These are phyloP conservation scores for Schwanniomyces polymorphus DNA, from an alignment of 805 yeast genomes.

Conservation along the genomic window DNA sequence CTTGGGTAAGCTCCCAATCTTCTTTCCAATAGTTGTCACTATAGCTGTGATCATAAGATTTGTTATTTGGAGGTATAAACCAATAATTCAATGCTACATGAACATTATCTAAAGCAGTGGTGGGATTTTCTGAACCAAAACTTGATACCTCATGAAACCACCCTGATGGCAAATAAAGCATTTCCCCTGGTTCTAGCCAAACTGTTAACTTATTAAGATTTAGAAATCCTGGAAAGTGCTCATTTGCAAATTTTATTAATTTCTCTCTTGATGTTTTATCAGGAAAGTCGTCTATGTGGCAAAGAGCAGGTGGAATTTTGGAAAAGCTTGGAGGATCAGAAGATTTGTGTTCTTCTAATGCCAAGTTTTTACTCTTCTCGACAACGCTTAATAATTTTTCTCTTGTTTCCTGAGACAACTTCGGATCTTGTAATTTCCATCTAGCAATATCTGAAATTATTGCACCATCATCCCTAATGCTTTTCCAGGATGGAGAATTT, in stretches of 20 bases:
- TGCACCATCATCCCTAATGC: slow-evolving; percentile 62
- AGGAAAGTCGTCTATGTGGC: slow-evolving; percentile 57
- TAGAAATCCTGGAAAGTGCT: slow-evolving; percentile 50
- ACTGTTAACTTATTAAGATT: slow-evolving; percentile 44
- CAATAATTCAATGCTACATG: slow-evolving; percentile 75
- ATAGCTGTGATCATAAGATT: slow-evolving; percentile 34
- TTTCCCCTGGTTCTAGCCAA: slow-evolving; percentile 58
- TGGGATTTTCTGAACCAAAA: slow-evolving; percentile 37
- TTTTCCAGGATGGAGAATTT: slow-evolving; percentile 63
- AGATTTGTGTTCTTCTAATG: background rate
- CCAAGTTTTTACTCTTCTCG: background rate
- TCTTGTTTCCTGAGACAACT: slow-evolving; percentile 17
- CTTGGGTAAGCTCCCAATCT: slow-evolving; percentile 48
- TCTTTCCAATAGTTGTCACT: slow-evolving; percentile 52
- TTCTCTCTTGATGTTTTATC: slow-evolving; percentile 20
- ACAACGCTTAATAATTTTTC: slow-evolving; percentile 15
- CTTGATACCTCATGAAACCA: slow-evolving; percentile 85
- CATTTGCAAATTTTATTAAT: slow-evolving; percentile 36
- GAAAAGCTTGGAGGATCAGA: slow-evolving; percentile 66
- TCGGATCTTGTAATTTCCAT: slow-evolving; percentile 36
- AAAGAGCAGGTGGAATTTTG: slow-evolving; percentile 58
- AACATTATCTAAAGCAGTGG: slow-evolving; percentile 17
- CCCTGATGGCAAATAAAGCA: slow-evolving; percentile 72
- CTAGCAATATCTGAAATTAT: slow-evolving; percentile 48
- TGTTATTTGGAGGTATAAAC: slow-evolving; percentile 64